Evolutionary conservation across 768 basidiomycete genomes (phyloP), one percentile per base, ranked within the genome.

Genomic region (Dacryopinax primogenitus): DNA sequence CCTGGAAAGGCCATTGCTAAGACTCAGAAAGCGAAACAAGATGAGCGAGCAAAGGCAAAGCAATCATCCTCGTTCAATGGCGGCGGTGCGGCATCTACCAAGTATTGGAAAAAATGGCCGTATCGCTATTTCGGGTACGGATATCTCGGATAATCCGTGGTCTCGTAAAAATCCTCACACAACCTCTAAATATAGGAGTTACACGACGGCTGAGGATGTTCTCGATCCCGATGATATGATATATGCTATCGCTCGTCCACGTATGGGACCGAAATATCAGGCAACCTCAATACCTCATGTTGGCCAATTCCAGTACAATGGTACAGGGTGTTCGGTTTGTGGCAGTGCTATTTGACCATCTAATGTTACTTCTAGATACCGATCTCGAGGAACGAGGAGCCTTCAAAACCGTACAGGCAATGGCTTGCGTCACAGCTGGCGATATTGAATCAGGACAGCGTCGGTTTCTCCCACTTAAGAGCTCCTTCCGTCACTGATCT

Each of bases 111-210:
- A 74, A 86, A 86, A 85, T 94, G 88, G 90, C 90, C 86, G 2
- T 96, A 94, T 77, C 82, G 96, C 65, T 99, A 99, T 77, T 98
- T 98, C 74, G 93, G 93, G 93, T 93, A 74, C 75, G 88, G 76
- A 23, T 26, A 21, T 34, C 28, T n/a, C n/a, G n/a, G n/a, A n/a
- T n/a, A n/a, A 33, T 16, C 33, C 37, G 18, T 61, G 3, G 47
- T 45, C 28, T n/a, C 15, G 28, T 32, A 7, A 64, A 16, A 36
- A 23, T 62, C 15, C 33, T 58, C 63, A 67, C 23, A 9, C 23
- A 21, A 37, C 30, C 66, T 36, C 15, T 12, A 7, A 28, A 3
- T n/a, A 33, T 73, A 95, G 92, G 30, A 83, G 87, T 77, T 87
- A 93, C 76, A 96, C 92, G 2, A 83, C 90, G 62, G 92, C 91